phyloP scores from a whole-genome alignment of 140 eudicot genomes.

The Bidens hawaiensis region DNA sequence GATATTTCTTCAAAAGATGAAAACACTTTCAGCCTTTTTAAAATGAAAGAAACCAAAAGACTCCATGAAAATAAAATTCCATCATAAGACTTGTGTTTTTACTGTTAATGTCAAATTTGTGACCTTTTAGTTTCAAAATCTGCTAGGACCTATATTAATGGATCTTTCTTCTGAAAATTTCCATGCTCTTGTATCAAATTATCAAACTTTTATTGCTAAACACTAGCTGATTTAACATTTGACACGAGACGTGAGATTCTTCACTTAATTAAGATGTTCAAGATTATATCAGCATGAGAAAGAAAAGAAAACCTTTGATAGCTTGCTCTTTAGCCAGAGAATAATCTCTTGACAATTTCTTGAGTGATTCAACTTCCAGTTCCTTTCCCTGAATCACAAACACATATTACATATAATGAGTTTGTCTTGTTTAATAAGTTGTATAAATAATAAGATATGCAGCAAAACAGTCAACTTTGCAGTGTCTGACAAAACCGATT shows the following conservation, averaged over 20 bases:
- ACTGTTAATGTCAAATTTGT: not conserved
- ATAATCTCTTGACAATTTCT: slow-evolving; percentile 59
- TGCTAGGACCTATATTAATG: not conserved
- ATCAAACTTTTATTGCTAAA: slow-evolving; percentile 2
- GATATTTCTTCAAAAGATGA: not conserved
- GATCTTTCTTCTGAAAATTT: not conserved
- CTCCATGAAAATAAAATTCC: not conserved
- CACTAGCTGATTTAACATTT: not conserved
- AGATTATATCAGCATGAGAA: not conserved
- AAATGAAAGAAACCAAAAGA: not conserved
- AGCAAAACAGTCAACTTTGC: not conserved
- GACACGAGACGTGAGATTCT: not conserved
- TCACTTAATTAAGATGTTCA: not conserved
- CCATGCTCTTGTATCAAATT: not conserved
- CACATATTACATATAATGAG: not conserved
- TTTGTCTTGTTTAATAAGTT: not conserved
- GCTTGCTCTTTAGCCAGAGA: slow-evolving; percentile 61
- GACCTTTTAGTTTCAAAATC: not conserved
- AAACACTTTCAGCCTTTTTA: not conserved
- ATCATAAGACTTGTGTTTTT: not conserved
- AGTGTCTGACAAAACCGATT: not conserved
- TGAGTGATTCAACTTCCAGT: slow-evolving; percentile 59
- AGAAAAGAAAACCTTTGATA: slow-evolving; percentile 48
- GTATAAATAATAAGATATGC: not conserved
- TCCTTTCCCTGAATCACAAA: slow-evolving; percentile 49